Percentiles rank a stretch among this genome's conserved stretches.
Conservation (phyloP, 1,284 basidiomycete species). For the Kwoniella shivajii region DNA sequence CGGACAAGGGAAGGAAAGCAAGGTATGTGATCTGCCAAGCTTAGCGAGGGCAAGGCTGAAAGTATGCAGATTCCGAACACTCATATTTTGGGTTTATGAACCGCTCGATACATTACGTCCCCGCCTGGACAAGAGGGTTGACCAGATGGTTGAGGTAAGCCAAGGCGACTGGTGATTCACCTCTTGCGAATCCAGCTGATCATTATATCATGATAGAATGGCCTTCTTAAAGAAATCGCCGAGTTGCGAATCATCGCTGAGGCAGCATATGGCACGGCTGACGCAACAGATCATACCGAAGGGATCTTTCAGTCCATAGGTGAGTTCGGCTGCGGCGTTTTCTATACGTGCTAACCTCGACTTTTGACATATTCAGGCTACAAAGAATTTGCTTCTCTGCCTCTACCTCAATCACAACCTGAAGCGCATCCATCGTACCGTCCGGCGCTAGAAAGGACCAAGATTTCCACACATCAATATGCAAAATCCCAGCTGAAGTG, state of each 20-base stretch:
- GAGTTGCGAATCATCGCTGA: constrained; percentile 55
- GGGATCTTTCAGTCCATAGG: constrained; percentile 97
- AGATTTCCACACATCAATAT: constrained; percentile 85
- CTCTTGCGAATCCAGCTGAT: constrained; percentile 1
- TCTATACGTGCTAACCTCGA: not conserved
- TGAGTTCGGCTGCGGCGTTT: constrained; percentile 41
- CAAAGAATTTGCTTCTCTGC: constrained; percentile 73
- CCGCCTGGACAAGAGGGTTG: constrained; percentile 77
- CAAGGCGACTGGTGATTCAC: not conserved
- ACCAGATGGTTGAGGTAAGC: constrained; percentile 82
- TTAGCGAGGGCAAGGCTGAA: not conserved
- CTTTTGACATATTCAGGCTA: constrained; percentile 63
- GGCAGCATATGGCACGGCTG: constrained; percentile 39
- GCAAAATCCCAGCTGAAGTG: constrained; percentile 89
- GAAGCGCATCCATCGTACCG: constrained; percentile 54
- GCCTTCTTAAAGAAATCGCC: constrained; percentile 79
- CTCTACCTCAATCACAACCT: constrained; percentile 36
- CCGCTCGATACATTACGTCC: constrained; percentile 65
- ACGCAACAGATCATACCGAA: constrained; percentile 47
- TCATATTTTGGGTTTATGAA: constrained; percentile 92
- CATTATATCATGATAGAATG: constrained; percentile 60
- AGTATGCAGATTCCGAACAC: constrained; percentile 67
- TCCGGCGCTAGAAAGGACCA: constrained; percentile 73
- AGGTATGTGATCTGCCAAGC: constrained; percentile 12
- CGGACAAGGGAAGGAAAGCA: constrained; percentile 14